Conservation (phyloP, 2,329 filamentous ascomycete genomes). For the Fusarium sterilihyphosum region DNA sequence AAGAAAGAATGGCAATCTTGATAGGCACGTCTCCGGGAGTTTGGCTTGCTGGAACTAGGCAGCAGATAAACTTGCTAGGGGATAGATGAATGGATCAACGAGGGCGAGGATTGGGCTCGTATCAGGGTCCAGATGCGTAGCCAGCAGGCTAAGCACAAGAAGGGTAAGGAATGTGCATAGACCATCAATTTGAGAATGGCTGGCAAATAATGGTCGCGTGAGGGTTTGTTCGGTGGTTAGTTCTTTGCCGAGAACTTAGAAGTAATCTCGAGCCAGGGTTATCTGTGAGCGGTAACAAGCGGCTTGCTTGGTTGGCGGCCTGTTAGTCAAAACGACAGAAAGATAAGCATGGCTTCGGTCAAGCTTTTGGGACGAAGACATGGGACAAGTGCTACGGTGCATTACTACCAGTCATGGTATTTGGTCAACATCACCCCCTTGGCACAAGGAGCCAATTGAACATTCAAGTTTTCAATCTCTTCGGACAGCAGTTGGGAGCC, state of each 20-base stretch:
- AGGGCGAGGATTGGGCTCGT: not conserved
- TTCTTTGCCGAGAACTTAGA: constrained; percentile 7
- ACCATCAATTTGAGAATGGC: constrained; percentile 13
- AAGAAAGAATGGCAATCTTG: not conserved
- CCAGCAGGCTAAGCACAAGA: constrained; percentile 15
- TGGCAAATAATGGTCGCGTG: constrained; percentile 27
- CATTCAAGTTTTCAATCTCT: not conserved
- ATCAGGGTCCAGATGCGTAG: constrained; percentile 22
- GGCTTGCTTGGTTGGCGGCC: constrained; percentile 6
- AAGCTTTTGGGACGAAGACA: constrained; percentile 22
- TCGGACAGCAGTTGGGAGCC: not conserved
- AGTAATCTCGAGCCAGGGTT: constrained; percentile 8
- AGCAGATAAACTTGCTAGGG: constrained; percentile 25
- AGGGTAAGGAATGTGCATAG: constrained; percentile 20
- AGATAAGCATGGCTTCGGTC: constrained; percentile 38
- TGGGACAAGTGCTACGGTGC: constrained; percentile 10
- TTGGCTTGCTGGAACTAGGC: constrained; percentile 4
- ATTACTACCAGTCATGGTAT: constrained; percentile 9
- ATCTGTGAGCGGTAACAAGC: constrained; percentile 21
- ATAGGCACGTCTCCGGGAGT: constrained; percentile 15
- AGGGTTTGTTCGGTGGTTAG: constrained; percentile 13
- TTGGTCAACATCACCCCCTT: constrained; percentile 10
- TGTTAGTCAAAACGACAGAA: constrained; percentile 7
- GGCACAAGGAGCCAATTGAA: not conserved
- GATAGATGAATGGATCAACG: constrained; percentile 29